Conservation (phyloP, 2,329 filamentous ascomycete species). For the Paecilomyces variotii region DNA sequence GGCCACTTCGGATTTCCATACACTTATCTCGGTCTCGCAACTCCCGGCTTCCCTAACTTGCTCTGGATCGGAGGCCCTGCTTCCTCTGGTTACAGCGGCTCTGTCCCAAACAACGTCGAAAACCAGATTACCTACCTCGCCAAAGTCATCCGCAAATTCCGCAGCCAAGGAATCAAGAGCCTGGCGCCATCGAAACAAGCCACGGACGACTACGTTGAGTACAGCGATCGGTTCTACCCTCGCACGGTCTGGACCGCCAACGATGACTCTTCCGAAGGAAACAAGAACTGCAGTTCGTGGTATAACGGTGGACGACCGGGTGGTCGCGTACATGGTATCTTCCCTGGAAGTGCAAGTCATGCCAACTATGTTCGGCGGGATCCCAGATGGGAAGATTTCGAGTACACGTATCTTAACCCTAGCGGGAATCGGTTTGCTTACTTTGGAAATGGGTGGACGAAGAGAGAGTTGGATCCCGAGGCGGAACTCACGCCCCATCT, state of each 20-base stretch:
- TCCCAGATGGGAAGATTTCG: conserved; percentile 53
- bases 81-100: conserved; percentile 53
- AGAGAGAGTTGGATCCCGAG: conserved; percentile 47
- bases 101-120: conserved; percentile 60
- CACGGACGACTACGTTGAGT: conserved; percentile 47
- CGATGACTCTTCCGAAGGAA: conserved; percentile 31
- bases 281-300: conserved; percentile 61
- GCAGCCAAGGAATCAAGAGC: conserved; percentile 57
- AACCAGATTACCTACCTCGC: conserved; percentile 58
- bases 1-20: conserved; percentile 56
- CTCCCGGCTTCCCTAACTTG: conserved; percentile 60
- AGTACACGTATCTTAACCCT: conserved; percentile 41
- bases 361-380: conserved; percentile 50
- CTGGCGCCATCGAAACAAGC: conserved; percentile 52
- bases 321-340: conserved; percentile 57
- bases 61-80: conserved; percentile 58
- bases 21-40: conserved; percentile 57
- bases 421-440: conserved; percentile 44
- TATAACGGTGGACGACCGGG: conserved; percentile 60
- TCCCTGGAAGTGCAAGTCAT: conserved; percentile 60
- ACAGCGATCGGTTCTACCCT: conserved; percentile 43
- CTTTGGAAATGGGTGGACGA: conserved; percentile 61
- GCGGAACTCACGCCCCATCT: conserved; percentile 59
- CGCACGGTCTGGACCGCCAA: conserved; percentile 38
- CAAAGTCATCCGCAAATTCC: conserved; percentile 59